Percentiles rank a stretch among this genome's conserved stretches.
These are phyloP conservation scores for Diutina scorzettiae DNA, from an alignment of 1,139 yeast species.

Conservation along the genomic window DNA sequence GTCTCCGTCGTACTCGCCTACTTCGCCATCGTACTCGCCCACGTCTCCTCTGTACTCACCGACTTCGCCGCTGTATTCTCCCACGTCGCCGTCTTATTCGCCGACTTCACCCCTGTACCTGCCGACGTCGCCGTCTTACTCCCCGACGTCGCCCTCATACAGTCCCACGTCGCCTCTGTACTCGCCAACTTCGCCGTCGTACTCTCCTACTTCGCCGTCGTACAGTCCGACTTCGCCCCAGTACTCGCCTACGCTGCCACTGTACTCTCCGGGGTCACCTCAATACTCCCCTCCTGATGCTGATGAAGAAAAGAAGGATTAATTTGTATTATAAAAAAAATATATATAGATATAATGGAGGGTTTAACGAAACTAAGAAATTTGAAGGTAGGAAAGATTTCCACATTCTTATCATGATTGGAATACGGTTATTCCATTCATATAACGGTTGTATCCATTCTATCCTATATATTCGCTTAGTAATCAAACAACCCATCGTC, in stretches of 20 bases:
- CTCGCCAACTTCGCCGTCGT: constrained; percentile 4
- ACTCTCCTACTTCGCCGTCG: constrained; percentile 6
- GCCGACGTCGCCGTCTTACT: constrained; percentile 6
- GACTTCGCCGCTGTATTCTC: constrained; percentile 10
- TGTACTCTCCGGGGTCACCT: constrained; percentile 3
- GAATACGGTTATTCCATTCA: too few species aligned
- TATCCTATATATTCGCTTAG: too few species aligned
- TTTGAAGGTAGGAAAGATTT: too few species aligned
- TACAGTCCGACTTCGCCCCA: constrained; percentile 2
- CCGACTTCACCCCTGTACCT: constrained; percentile 6
- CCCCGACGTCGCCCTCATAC: constrained; percentile 6
- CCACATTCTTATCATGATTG: too few species aligned
- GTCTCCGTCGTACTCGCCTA: constrained; percentile 26
- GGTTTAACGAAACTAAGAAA: too few species aligned
- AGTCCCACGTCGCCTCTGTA: constrained; percentile 5
- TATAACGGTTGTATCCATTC: too few species aligned
- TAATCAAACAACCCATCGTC: constrained; percentile 12
- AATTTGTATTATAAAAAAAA: constrained; percentile 5
- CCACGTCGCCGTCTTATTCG: constrained; percentile 6
- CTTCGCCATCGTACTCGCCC: constrained; percentile 12
- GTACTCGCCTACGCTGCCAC: constrained; percentile 5
- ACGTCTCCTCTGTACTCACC: constrained; percentile 11
- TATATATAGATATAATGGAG: background rate
- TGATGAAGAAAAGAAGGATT: constrained; percentile 2
- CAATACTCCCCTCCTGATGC: constrained; percentile 4